These are phyloP conservation scores for Colletotrichum chlorophyti DNA, from an alignment of 2,329 filamentous ascomycete species.

Conservation along the genomic window DNA sequence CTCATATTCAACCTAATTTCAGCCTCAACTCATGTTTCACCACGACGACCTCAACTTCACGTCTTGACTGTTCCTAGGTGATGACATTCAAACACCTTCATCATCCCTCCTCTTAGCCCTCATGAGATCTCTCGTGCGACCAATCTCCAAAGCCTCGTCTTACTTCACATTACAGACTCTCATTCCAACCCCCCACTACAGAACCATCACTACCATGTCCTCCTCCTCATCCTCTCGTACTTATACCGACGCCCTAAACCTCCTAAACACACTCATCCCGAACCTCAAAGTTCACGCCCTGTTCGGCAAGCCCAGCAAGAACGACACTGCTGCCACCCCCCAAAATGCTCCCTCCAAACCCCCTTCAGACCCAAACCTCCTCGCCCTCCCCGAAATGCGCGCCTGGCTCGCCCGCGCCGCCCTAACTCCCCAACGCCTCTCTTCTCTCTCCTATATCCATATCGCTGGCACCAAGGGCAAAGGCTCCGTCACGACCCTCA, in stretches of 20 bases:
- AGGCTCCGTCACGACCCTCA: constrained; percentile 70
- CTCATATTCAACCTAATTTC: constrained; percentile 5
- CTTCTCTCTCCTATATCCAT: constrained; percentile 52
- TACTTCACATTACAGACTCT: background rate
- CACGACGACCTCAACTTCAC: background rate
- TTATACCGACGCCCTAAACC: constrained; percentile 25
- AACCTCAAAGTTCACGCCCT: constrained; percentile 29
- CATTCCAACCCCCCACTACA: background rate
- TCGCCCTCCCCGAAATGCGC: constrained; percentile 77
- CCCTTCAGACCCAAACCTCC: constrained; percentile 33
- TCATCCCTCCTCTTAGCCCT: background rate
- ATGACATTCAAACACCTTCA: background rate
- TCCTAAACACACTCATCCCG: constrained; percentile 28
- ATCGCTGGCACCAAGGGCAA: constrained; percentile 81
- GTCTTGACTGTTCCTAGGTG: background rate
- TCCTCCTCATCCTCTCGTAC: constrained; percentile 12
- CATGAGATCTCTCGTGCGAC: background rate
- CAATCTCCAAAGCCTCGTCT: background rate
- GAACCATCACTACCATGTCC: constrained; percentile 1
- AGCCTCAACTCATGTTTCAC: constrained; percentile 8
- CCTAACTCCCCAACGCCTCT: constrained; percentile 60
- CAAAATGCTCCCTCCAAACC: background rate
- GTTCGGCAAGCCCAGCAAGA: constrained; percentile 14
- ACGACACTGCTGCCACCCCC: too few species aligned
- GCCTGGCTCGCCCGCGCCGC: constrained; percentile 80